Evolutionary conservation across 352 stramenopile genomes (phyloP).

Genomic region (Phytophthora cryptogea): DNA sequence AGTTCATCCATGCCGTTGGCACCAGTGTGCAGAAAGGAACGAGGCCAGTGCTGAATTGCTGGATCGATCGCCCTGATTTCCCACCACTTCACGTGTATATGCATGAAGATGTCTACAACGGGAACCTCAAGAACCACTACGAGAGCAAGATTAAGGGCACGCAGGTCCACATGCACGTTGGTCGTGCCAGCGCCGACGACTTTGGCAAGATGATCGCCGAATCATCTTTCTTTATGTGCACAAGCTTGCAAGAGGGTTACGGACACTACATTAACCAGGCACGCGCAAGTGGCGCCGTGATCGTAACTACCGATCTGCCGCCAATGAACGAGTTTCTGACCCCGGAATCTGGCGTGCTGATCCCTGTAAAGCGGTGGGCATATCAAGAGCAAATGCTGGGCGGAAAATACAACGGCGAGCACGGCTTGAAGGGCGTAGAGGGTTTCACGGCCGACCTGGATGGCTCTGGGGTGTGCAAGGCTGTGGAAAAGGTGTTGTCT

Average conservation of each 20-base stretch:
- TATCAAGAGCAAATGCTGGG: constrained; percentile 56
- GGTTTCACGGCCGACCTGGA: constrained; percentile 47
- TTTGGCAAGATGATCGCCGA: constrained; percentile 64
- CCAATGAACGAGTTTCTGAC: constrained; percentile 75
- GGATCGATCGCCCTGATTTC: constrained; percentile 52
- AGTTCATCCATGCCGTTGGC: constrained; percentile 56
- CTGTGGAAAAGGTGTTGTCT: constrained; percentile 52
- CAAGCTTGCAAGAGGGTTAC: constrained; percentile 64
- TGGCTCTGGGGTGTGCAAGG: constrained; percentile 49
- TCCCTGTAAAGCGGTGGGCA: constrained; percentile 33
- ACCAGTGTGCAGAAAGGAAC: constrained; percentile 67
- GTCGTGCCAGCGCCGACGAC: constrained; percentile 31
- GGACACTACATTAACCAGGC: constrained; percentile 80
- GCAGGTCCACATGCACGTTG: constrained; percentile 45
- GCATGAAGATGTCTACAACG: constrained; percentile 38
- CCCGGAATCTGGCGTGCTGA: constrained; percentile 44
- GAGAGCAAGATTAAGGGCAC: constrained; percentile 28
- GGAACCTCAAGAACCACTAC: constrained; percentile 36
- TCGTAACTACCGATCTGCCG: constrained; percentile 56
- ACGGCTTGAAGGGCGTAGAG: constrained; percentile 50
- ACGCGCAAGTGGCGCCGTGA: constrained; percentile 44
- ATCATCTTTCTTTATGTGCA: constrained; percentile 61
- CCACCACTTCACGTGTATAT: constrained; percentile 62
- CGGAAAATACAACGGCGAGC: constrained; percentile 48
- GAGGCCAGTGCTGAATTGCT: constrained; percentile 54